These are phyloP conservation scores for Pleurotus pulmonarius DNA, from an alignment of 768 basidiomycete genomes.

Conservation along the genomic window DNA sequence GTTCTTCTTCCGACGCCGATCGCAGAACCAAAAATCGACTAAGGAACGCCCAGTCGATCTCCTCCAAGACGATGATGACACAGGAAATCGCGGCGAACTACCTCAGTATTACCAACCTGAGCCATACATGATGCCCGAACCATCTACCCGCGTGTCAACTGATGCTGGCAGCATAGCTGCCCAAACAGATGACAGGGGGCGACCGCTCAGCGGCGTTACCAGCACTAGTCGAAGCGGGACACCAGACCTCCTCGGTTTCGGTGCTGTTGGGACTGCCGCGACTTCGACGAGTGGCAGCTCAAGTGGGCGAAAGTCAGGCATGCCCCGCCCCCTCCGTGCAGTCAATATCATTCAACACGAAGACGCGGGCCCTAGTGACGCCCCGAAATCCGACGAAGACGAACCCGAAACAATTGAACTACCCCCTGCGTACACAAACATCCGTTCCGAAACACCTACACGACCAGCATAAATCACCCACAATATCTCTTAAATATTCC, in stretches of 20 bases:
- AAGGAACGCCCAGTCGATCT: conserved; percentile 68
- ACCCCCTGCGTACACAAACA: conserved; percentile 78
- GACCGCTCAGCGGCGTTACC: conserved; percentile 34
- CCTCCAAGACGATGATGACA: conserved; percentile 55
- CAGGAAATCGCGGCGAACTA: conserved; percentile 39
- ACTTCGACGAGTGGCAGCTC: conserved; percentile 21
- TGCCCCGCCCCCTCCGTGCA: conserved; percentile 43
- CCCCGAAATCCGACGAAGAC: conserved; percentile 27
- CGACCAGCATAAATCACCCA: too few relatives aligned
- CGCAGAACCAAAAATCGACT: conserved; percentile 26
- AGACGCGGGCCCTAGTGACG: conserved; percentile 63
- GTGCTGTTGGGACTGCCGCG: conserved; percentile 18
- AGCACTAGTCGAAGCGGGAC: conserved; percentile 44
- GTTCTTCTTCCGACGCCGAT: conserved; percentile 49
- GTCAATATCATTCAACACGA: conserved; percentile 85
- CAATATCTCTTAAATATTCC: too few relatives aligned
- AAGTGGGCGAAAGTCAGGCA: conserved; percentile 42
- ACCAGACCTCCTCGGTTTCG: conserved; percentile 30
- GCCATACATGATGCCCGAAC: conserved; percentile 69
- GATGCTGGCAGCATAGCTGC: conserved; percentile 25
- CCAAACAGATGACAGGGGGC: conserved; percentile 21
- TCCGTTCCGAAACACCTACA: conserved; percentile 25
- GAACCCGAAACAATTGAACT: conserved; percentile 76
- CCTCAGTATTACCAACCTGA: conserved; percentile 75
- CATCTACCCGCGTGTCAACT: conserved; percentile 39